Evolutionary conservation across 2,329 filamentous ascomycete species (phyloP).

Genomic region (Sclerotinia borealis): DNA sequence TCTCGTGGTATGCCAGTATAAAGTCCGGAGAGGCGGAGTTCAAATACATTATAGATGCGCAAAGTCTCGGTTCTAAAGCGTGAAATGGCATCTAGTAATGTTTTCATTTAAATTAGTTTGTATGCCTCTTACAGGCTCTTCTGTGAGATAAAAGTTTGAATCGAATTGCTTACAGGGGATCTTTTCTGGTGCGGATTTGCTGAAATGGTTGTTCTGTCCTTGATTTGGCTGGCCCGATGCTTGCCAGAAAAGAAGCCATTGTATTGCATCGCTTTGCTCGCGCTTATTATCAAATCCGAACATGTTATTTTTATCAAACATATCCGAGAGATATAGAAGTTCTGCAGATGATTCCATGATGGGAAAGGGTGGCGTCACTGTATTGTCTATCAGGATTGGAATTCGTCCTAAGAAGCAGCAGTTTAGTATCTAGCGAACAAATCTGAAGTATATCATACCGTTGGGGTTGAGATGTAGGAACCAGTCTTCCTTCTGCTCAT

Average conservation of each 20-base stretch:
- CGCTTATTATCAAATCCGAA: slow-evolving; percentile 47
- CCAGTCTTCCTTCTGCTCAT: slow-evolving; percentile 52
- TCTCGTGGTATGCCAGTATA: slow-evolving; percentile 43
- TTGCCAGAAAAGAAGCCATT: slow-evolving; percentile 53
- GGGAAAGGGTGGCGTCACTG: slow-evolving; percentile 41
- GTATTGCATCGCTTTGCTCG: slow-evolving; percentile 42
- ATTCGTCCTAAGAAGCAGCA: slow-evolving; percentile 34
- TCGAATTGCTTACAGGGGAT: background rate
- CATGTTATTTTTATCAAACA: slow-evolving; percentile 40
- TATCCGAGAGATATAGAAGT: slow-evolving; percentile 45
- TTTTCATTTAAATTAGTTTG: background rate
- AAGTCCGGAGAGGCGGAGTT: slow-evolving; percentile 46
- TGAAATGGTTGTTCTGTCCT: background rate
- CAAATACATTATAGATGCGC: slow-evolving; percentile 46
- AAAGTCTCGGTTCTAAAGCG: slow-evolving; percentile 47
- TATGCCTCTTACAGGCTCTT: background rate
- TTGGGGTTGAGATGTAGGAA: slow-evolving; percentile 43
- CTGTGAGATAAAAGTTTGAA: background rate
- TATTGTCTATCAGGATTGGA: slow-evolving; percentile 45
- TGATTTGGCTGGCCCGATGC: slow-evolving; percentile 22
- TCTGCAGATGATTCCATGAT: slow-evolving; percentile 48
- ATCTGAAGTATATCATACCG: slow-evolving; percentile 24
- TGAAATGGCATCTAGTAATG: slow-evolving; percentile 38
- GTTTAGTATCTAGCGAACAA: background rate
- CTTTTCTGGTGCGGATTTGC: background rate